Conservation (phyloP, 345 rosid genomes). For the Lepidium didymum region DNA sequence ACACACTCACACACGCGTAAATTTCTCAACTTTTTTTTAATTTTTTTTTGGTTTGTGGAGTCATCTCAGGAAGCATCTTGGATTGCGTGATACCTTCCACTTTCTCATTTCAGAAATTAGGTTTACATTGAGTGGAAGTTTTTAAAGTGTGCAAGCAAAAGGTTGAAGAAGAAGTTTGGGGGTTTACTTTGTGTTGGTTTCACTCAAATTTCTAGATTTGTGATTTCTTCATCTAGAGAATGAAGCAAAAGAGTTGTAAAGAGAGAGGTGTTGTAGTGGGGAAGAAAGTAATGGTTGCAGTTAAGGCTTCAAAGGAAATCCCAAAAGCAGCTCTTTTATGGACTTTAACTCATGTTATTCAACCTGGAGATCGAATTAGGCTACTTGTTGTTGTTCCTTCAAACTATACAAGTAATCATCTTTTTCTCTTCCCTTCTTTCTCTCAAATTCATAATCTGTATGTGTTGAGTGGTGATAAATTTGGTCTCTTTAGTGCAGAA, state of each 20-base stretch:
- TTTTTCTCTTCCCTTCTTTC: neutral
- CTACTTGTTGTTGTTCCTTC: slow-evolving; percentile 83
- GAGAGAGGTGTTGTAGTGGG: slow-evolving; percentile 48
- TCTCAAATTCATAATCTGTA: neutral
- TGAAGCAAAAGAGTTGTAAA: slow-evolving; percentile 43
- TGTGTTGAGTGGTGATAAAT: neutral
- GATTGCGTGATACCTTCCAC: slow-evolving; percentile 40
- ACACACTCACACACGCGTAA: slow-evolving; percentile 30
- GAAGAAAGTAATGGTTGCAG: slow-evolving; percentile 79
- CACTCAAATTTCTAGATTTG: neutral
- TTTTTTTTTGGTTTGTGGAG: neutral
- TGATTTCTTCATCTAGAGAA: slow-evolving; percentile 9
- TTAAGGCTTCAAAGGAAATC: slow-evolving; percentile 80
- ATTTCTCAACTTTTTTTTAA: slow-evolving; percentile 11
- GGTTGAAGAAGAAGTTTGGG: neutral
- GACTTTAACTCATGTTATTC: slow-evolving; percentile 93
- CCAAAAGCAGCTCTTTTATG: slow-evolving; percentile 73
- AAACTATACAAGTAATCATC: slow-evolving; percentile 45
- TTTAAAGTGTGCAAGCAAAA: slow-evolving; percentile 2
- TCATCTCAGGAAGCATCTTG: slow-evolving; percentile 32
- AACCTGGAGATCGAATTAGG: slow-evolving; percentile 79
- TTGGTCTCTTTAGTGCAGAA: neutral
- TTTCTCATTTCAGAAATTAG: slow-evolving; percentile 28
- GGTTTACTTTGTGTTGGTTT: neutral
- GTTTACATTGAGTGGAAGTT: slow-evolving; percentile 31